Base-by-base conservation (phyloP, 2,329 filamentous ascomycete genomes). In the Didymella pinodella region DNA sequence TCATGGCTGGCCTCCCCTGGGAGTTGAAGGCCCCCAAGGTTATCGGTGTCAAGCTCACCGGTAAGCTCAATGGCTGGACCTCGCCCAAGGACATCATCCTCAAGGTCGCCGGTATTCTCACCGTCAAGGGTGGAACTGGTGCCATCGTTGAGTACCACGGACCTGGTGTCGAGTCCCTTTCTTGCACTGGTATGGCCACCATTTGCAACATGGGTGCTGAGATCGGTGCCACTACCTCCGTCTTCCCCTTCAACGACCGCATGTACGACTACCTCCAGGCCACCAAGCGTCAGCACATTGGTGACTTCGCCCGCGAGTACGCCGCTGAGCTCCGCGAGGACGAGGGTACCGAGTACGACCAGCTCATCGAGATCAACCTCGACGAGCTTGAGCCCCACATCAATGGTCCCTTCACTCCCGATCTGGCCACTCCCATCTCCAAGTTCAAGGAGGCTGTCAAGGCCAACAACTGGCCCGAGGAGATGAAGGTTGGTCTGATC, bases 331-430 rank as follows among this genome's bases (percentile, higher is more conserved):
- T 99, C 65, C 87, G 86, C 60, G 89, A 91, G 76, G 95, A 99
- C 70, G 85, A 96, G 81, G 92, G 92, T 69, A 91, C 92, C 68
- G 89, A 98, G 81, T 99, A 98, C 80, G 95, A 99, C 80, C 86
- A 98, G 82, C 81, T 97, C 68, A 92, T 98, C 74, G 94, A 97
- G 83, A 92, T 99, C 82, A 94, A 99, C 85, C 87, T 99, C 54
- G 90, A 87, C 59, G 91, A 94, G 81, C 90, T 99, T 48, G 95
- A 99, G 85, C 95, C 95, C 68, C 92, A 98, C 79, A 93, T 99
- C 84, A 99, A 99, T 84, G 95, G 95, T 67, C 95, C 95, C 66
- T 98, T 98, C 87, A 99, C 95, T 28, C 95, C 95, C 62, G 95
- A 99, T 87, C 85, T 99, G 82, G 93, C 93, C 55, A 98, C 95